Base-by-base conservation (phyloP, 257 asterid genomes). In the Echium plantagineum region DNA sequence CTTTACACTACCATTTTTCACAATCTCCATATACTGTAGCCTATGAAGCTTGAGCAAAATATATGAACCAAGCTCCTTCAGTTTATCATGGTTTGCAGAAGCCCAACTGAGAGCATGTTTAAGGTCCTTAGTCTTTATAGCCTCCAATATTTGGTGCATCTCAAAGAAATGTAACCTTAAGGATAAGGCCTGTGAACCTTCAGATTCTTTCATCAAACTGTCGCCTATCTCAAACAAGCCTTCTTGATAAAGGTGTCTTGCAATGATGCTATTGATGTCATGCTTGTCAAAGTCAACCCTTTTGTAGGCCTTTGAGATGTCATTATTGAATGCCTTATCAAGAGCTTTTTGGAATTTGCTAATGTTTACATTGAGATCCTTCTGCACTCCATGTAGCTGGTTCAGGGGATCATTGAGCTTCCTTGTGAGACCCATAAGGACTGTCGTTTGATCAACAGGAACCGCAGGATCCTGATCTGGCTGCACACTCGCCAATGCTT, bases 41-140 rank as follows among this genome's bases (percentile, higher is more conserved):
- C 59, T 73, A 65, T 65, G 87, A 59, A 85, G 83, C 71, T 76
- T 78, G 21, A 85, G 69, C 78, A 74, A 80, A 31, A 85, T 72
- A 69, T 60, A 52, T 5, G 81, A 67, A 42, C 78, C 78, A 3
- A 58, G 31, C 31, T 71, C 77, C 18, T 67, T 26, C 12, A 82
- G 78, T 59, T 60, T 72, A 35, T 64, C 83, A 46, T 57, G 67
- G 70, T 82, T 82, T 21, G 74, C 65, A 31, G 75, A 65, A 47
- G 71, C 74, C 94, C 94, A 85, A 7, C 32, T 59, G 38, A 77
- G 74, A 58, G 87, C 87, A 47, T 87, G 94, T 30, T 72, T 77
- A 21, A 76, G 72, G 69, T 85, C 73, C 63, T 69, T 63, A 12
- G 63, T 67, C 59, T 68, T 75, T 2, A 82, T 26, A 64, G 85